Evolutionary conservation across 345 rosid species (phyloP).

Genomic region (Salix dunnii): DNA sequence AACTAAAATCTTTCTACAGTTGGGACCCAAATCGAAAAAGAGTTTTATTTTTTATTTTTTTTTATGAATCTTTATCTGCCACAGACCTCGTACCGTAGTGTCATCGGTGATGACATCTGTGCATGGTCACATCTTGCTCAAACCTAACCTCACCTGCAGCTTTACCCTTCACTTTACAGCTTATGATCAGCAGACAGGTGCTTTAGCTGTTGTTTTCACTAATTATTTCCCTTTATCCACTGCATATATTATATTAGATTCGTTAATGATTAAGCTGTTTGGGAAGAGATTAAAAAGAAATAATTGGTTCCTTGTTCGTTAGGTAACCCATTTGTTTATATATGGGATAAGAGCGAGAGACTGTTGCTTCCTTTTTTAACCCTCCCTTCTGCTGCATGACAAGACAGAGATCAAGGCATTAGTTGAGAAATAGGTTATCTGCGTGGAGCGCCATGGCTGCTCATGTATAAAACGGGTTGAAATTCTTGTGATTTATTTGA

Average conservation of each 20-base stretch:
- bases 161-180: constrained; percentile 9
- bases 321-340: not conserved
- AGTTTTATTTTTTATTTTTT: not conserved
- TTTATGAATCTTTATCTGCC: not conserved
- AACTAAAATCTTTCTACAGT: not conserved
- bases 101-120: not conserved
- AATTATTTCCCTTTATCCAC: constrained; percentile 9
- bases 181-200: constrained; percentile 9
- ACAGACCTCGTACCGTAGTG: constrained; percentile 17
- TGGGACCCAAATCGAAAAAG: not conserved
- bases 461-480: not conserved
- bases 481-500: not conserved
- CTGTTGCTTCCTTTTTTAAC: not conserved
- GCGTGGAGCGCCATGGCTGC: fast-evolving
- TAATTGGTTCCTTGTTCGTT: not conserved
- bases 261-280: not conserved
- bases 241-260: not conserved
- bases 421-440: not conserved
- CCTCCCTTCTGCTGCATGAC: not conserved
- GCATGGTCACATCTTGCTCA: not conserved
- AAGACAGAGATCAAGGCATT: not conserved
- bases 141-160: constrained; percentile 19
- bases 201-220: constrained; percentile 14
- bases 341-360: not conserved
- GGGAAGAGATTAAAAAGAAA: not conserved